Evolutionary conservation across 1,284 basidiomycete species (phyloP).

Genomic region (Phenoliferia sp.): DNA sequence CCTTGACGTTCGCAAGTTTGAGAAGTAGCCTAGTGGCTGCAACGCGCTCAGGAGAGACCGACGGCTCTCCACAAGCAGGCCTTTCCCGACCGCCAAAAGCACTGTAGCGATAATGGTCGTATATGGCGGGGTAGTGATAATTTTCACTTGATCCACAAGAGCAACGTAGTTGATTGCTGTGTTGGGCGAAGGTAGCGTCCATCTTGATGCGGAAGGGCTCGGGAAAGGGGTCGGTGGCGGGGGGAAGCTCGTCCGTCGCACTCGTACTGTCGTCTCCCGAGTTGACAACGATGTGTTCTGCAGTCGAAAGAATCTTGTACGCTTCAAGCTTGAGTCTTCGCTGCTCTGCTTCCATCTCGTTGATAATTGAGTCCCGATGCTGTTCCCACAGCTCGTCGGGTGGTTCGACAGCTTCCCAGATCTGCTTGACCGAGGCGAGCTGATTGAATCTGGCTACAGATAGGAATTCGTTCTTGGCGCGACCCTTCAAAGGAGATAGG

Average conservation of each 20-base stretch:
- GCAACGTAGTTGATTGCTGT: neutral
- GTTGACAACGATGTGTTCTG: neutral
- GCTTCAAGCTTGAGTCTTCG: neutral
- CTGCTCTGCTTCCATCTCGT: neutral
- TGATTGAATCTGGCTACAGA: neutral
- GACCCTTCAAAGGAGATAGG: neutral
- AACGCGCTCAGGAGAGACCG: neutral
- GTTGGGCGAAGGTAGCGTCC: neutral
- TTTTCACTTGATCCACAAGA: neutral
- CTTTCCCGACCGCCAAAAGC: neutral
- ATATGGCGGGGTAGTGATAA: neutral
- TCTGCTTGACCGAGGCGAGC: neutral
- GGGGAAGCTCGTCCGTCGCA: neutral
- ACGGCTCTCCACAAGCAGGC: neutral
- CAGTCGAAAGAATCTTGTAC: neutral
- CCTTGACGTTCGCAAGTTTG: neutral
- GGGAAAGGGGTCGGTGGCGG: neutral
- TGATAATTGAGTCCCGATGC: neutral
- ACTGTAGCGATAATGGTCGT: neutral
- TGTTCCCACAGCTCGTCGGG: neutral
- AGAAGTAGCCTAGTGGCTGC: neutral
- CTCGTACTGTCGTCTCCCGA: neutral
- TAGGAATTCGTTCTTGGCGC: neutral
- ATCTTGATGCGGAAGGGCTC: neutral
- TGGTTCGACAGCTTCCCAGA: neutral